These are phyloP conservation scores for Leishmania aethiopica DNA, from an alignment of 208 protist genomes.

Conservation along the genomic window DNA sequence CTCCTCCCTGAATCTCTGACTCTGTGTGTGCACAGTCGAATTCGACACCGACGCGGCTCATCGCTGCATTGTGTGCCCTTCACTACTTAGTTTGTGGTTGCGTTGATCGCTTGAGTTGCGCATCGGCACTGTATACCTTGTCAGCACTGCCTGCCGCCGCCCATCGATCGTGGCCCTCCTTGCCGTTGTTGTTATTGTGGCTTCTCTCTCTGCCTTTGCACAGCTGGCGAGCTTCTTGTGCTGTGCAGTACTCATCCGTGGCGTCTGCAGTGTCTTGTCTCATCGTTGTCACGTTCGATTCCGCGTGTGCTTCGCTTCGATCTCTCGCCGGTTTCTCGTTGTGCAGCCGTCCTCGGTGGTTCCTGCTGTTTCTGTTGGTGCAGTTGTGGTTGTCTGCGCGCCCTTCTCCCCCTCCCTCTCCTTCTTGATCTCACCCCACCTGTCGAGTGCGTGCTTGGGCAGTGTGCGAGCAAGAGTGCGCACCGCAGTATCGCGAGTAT, in stretches of 20 bases:
- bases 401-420: background rate
- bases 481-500: background rate
- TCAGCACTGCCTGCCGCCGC: background rate
- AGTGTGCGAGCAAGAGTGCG: background rate
- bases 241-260: no score
- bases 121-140: background rate
- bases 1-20: background rate
- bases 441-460: background rate
- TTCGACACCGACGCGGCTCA: background rate
- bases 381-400: background rate
- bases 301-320: no score
- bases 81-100: background rate
- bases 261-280: no score
- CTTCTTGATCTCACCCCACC: background rate
- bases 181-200: constrained; percentile 6
- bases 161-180: background rate
- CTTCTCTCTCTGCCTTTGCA: background rate
- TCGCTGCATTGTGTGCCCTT: background rate
- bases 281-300: no score
- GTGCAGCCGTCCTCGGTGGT: background rate
- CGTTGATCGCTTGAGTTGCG: background rate
- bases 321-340: no score
- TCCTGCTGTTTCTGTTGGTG: background rate
- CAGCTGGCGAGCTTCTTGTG: no score
- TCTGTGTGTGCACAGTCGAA: background rate